These are phyloP conservation scores for Aureobasidium melanogenum DNA, from an alignment of 2,329 filamentous ascomycete genomes.

Conservation along the genomic window DNA sequence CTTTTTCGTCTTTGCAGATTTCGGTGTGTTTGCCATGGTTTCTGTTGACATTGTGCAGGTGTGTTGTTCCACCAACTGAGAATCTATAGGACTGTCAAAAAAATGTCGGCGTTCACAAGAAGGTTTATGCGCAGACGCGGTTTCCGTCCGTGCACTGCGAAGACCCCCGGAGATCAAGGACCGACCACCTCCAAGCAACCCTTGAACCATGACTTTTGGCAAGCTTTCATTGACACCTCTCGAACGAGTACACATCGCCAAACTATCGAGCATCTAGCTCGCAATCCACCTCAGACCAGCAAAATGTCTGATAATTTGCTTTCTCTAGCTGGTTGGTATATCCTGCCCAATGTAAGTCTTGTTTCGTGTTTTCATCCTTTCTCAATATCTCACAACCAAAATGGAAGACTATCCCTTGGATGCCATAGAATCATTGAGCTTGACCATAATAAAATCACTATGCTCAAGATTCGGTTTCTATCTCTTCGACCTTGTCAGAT, in stretches of 20 bases:
- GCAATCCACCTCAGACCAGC: not conserved
- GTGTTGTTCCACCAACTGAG: not conserved
- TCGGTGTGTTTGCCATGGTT: conserved; percentile 11
- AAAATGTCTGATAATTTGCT: conserved; percentile 38
- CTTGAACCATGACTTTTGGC: not conserved
- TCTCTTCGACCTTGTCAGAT: not conserved
- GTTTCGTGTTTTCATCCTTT: not conserved
- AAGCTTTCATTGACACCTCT: not conserved
- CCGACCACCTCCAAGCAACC: no score
- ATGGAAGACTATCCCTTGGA: not conserved
- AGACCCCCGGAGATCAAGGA: not conserved
- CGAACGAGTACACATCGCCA: not conserved
- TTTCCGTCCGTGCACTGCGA: not conserved
- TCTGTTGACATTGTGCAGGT: conserved; percentile 18
- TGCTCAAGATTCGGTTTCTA: not conserved
- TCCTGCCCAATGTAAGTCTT: conserved; percentile 49
- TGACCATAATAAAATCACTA: not conserved
- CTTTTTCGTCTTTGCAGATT: conserved; percentile 29
- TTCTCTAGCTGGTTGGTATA: conserved; percentile 52
- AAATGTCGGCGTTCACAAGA: conserved; percentile 1
- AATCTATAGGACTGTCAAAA: not conserved
- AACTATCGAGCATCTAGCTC: not conserved
- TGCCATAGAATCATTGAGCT: not conserved
- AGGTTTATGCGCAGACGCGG: not conserved
- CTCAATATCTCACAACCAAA: not conserved